Base-by-base conservation (phyloP, 257 asterid species). In the Solanum raphanifolium region DNA sequence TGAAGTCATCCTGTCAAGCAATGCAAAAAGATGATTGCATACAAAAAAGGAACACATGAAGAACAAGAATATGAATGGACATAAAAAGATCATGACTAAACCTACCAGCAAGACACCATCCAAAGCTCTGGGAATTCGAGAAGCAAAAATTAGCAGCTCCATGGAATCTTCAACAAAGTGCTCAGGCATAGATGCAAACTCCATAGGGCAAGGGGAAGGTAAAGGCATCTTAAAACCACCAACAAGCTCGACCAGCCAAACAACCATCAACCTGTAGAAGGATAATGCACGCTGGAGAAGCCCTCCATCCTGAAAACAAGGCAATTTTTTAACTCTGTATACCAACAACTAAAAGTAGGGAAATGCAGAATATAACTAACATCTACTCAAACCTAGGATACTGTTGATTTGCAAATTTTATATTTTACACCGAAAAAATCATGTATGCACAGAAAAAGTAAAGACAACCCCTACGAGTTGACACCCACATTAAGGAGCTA, bases 161-260 rank as follows among this genome's bases (percentile, higher is more conserved):
- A 97, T 95, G 87, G 98, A 89, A 83, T 97, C 99, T 89, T 97
- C 99, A 87, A 97, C 95, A 86, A 97, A 95, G 89, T 97, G 99
- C 90, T 97, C 99, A 3, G 99, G 98, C 98, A 96, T 91, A 55
- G 94, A 92, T 87, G 99, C 95, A 89, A 96, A 97, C 83, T 96
- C 96, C 95, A 93, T 95, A 36, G 98, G 98, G 91, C 98, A 95
- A 90, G 95, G 68, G 62, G 92, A 83, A 20, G 96, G 95, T 86
- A 95, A 88, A 89, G 99, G 99, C 98, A 95, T 95, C 91, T 93
- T 94, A 90, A 95, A 97, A 52, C 99, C 99, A 31, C 98, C 99
- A 35, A 93, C 95, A 29, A 95, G 92, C 86, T 92, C 93, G 83
- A 93, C 98, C 94, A 97, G 89, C 99, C 99, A 97, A 90, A 97